Percentiles rank a stretch among this genome's conserved stretches.
Evolutionary conservation across 2,329 filamentous ascomycete species (phyloP).

Genomic region (Fusarium albosuccineum): DNA sequence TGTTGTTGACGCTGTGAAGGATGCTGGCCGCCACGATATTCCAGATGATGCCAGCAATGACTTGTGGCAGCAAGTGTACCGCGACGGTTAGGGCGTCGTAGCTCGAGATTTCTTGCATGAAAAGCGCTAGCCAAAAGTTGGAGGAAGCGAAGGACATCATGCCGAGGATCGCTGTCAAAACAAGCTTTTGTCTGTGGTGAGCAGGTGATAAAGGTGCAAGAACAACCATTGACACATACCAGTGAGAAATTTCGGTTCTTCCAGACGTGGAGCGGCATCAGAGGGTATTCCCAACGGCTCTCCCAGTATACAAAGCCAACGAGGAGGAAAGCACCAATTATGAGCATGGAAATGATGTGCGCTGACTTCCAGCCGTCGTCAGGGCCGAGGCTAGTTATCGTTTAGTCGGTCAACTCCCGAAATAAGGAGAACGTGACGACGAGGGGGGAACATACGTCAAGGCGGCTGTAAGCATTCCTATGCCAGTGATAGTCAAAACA

Average conservation of each 20-base stretch:
- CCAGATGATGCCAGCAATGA: constrained; percentile 71
- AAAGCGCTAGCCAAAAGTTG: constrained; percentile 74
- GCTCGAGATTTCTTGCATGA: constrained; percentile 70
- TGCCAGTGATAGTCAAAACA: constrained; percentile 71
- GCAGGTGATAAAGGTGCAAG: neutral
- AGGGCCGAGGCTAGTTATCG: constrained; percentile 65
- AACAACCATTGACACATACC: constrained; percentile 53
- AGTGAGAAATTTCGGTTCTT: constrained; percentile 74
- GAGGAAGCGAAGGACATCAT: constrained; percentile 73
- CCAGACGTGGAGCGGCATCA: constrained; percentile 69
- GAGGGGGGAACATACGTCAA: constrained; percentile 61
- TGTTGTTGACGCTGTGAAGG: constrained; percentile 74
- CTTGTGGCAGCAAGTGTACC: constrained; percentile 74
- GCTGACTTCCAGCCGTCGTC: constrained; percentile 71
- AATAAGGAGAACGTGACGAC: neutral
- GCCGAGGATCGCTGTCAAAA: constrained; percentile 68
- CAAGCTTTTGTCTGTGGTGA: constrained; percentile 56
- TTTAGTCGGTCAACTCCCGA: constrained; percentile 14
- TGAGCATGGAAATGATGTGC: constrained; percentile 72
- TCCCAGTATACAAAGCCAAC: constrained; percentile 73
- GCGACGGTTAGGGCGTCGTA: constrained; percentile 70
- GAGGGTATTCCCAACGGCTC: constrained; percentile 60
- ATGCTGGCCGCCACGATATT: constrained; percentile 73
- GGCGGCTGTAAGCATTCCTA: constrained; percentile 73
- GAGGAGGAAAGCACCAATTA: constrained; percentile 70